Percentiles rank a stretch among this genome's conserved stretches.
Conservation (phyloP, 495 filamentous ascomycete species). For the Cladorrhinum samala region DNA sequence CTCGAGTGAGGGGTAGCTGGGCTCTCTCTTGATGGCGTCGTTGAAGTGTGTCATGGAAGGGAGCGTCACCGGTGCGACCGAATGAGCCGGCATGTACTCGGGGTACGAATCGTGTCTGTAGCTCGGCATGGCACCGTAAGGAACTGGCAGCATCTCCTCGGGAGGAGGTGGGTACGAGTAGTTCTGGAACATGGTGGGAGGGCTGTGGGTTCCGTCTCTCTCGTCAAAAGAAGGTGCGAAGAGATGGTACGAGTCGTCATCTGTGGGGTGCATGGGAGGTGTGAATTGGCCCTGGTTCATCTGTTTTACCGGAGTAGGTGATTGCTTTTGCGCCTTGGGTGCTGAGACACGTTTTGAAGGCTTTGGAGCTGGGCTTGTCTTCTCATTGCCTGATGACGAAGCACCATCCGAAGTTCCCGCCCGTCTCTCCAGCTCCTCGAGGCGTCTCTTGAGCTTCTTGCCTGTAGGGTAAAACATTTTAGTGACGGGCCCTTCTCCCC, state of each 20-base stretch:
- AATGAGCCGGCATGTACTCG: slow-evolving; percentile 57
- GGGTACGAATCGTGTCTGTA: slow-evolving; percentile 47
- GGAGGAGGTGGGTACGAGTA: slow-evolving; percentile 61
- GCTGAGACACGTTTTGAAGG: slow-evolving; percentile 30
- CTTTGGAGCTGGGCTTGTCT: slow-evolving; percentile 44
- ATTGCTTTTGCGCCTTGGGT: slow-evolving; percentile 32
- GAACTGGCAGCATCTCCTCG: slow-evolving; percentile 58
- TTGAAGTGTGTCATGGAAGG: slow-evolving; percentile 61
- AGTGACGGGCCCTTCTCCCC: not conserved
- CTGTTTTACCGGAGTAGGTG: slow-evolving; percentile 31
- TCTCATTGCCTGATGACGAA: slow-evolving; percentile 44
- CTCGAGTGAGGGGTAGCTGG: slow-evolving; percentile 51
- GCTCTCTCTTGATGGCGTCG: slow-evolving; percentile 57
- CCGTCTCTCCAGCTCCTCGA: slow-evolving; percentile 92
- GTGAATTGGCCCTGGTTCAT: slow-evolving; percentile 54
- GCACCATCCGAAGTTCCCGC: slow-evolving; percentile 75
- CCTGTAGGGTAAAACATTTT: slow-evolving; percentile 45
- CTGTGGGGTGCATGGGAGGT: slow-evolving; percentile 49
- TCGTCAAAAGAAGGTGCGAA: slow-evolving; percentile 41
- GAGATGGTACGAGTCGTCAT: slow-evolving; percentile 44
- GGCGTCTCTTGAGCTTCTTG: slow-evolving; percentile 96
- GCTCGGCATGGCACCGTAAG: slow-evolving; percentile 58
- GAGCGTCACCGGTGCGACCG: slow-evolving; percentile 48
- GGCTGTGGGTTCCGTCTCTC: slow-evolving; percentile 62
- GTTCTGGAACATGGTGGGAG: slow-evolving; percentile 61